phyloP scores from a whole-genome alignment of 805 yeast species.

The Yarrowia deformans region DNA sequence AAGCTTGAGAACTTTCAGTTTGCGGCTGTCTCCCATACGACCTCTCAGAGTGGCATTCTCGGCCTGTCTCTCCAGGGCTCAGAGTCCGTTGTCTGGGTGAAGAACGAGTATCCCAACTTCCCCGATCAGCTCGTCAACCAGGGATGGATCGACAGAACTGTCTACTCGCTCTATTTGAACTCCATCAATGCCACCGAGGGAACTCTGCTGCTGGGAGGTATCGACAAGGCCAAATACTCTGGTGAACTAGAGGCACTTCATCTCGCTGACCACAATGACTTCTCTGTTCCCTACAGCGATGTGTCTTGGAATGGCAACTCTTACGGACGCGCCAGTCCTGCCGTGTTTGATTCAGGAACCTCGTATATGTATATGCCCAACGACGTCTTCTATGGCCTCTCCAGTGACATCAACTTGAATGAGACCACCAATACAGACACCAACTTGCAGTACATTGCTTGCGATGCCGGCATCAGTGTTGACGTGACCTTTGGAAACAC shows the following conservation, averaged over 20 bases:
- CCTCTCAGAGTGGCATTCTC: conserved; percentile 36
- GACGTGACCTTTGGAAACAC: conserved; percentile 41
- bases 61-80: conserved; percentile 42
- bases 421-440: conserved; percentile 17
- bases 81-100: conserved; percentile 39
- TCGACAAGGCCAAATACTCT: conserved; percentile 53
- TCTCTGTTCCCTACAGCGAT: conserved; percentile 42
- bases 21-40: conserved; percentile 39
- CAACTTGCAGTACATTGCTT: conserved; percentile 40
- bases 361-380: conserved; percentile 59
- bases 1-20: conserved; percentile 50
- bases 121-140: conserved; percentile 47
- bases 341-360: conserved; percentile 65
- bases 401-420: conserved; percentile 8
- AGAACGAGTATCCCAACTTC: conserved; percentile 43
- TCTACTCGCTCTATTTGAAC: conserved; percentile 57
- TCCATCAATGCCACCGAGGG: conserved; percentile 48
- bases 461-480: conserved; percentile 30
- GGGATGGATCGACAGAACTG: conserved; percentile 52
- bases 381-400: neutral
- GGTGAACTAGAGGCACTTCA: conserved; percentile 49
- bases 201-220: conserved; percentile 53
- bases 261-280: conserved; percentile 44
- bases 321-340: conserved; percentile 44
- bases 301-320: conserved; percentile 27